Evolutionary conservation across 2,329 filamentous ascomycete species (phyloP).

Genomic region (Fusarium temperatum): DNA sequence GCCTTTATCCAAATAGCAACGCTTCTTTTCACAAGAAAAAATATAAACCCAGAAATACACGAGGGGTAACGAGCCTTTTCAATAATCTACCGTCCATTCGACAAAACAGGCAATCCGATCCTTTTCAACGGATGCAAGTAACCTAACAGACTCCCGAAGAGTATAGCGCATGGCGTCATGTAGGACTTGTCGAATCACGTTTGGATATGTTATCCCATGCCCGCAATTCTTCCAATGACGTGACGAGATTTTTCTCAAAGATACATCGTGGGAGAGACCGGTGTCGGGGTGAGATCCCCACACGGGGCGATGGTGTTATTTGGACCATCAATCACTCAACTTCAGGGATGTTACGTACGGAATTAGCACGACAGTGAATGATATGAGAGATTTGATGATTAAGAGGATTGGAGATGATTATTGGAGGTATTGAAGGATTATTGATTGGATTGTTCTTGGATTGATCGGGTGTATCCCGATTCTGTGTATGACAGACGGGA

Average conservation of each 20-base stretch:
- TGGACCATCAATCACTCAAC: conserved; percentile 41
- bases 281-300: conserved; percentile 36
- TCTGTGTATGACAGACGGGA: not conserved
- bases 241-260: conserved; percentile 18
- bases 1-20: not conserved
- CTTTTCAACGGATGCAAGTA: conserved; percentile 14
- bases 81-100: not conserved
- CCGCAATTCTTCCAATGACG: conserved; percentile 32
- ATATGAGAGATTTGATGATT: not conserved
- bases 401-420: not conserved
- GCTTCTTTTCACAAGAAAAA: not conserved
- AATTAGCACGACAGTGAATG: not conserved
- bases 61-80: conserved; percentile 5
- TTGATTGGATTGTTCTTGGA: not conserved
- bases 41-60: not conserved
- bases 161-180: conserved; percentile 38
- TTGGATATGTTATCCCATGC: conserved; percentile 21
- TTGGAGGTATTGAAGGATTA: not conserved
- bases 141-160: not conserved
- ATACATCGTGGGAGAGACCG: conserved; percentile 17
- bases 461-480: not conserved
- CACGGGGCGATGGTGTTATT: conserved; percentile 41
- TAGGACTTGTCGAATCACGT: conserved; percentile 30
- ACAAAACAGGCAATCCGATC: conserved; percentile 13
- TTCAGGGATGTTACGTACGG: not conserved